These are phyloP conservation scores for Zancudomyces culisetae DNA, from an alignment of 371 early-diverging fungal species.

Conservation along the genomic window DNA sequence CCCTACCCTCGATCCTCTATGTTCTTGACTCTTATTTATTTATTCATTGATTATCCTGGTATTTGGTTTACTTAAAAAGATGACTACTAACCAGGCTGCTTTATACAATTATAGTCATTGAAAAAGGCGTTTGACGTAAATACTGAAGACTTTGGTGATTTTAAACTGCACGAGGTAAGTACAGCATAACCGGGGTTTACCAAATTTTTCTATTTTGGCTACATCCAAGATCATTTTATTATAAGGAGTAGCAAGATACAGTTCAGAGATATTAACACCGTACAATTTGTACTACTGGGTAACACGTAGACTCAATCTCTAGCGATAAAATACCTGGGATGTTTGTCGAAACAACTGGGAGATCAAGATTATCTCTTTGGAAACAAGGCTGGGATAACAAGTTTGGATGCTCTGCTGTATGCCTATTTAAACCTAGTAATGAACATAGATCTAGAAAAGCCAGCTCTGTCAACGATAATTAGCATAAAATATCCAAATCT, in stretches of 20 bases:
- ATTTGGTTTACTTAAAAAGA: too few species aligned
- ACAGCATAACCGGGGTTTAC: slow-evolving; percentile 12
- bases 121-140: too few species aligned
- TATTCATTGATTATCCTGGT: too few species aligned
- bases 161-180: too few species aligned
- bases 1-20: too few species aligned
- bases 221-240: slow-evolving; percentile 14
- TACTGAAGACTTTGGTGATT: too few species aligned
- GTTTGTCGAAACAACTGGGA: slow-evolving; percentile 33
- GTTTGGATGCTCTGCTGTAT: slow-evolving; percentile 45
- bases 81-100: too few species aligned
- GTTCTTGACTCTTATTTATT: slow-evolving; percentile 1
- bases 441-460: slow-evolving; percentile 40
- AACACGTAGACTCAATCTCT: slow-evolving; percentile 9
- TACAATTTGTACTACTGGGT: slow-evolving; percentile 33
- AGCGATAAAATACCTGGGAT: slow-evolving; percentile 31
- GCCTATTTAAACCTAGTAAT: slow-evolving; percentile 43
- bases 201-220: slow-evolving; percentile 13
- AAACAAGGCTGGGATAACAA: slow-evolving; percentile 33
- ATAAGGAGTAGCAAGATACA: slow-evolving; percentile 29
- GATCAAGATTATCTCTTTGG: slow-evolving; percentile 48
- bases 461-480: slow-evolving; percentile 35
- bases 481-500: slow-evolving; percentile 35
- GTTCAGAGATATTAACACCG: not conserved
- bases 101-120: too few species aligned